Percentiles rank a stretch among this genome's conserved stretches.
Conservation (phyloP, 306 rosid genomes). For the Cucurbita pepo region DNA sequence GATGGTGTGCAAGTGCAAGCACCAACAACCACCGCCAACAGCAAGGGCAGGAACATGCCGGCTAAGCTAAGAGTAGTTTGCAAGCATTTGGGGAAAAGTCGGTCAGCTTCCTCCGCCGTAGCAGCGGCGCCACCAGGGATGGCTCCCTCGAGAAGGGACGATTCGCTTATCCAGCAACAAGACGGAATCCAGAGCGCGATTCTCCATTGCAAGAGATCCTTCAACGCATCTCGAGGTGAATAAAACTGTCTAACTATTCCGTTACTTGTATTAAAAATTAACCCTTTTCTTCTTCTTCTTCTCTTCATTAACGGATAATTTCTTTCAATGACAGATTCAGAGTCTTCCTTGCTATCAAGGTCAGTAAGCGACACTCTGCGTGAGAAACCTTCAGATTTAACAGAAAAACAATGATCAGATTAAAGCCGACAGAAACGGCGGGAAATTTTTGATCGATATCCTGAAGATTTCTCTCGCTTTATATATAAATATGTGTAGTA, state of each 20-base stretch:
- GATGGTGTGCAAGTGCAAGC: conserved; percentile 13
- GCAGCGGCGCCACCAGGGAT: conserved; percentile 43
- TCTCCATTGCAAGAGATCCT: conserved; percentile 87
- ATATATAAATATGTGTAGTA: conserved; percentile 3
- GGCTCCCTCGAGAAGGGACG: conserved; percentile 47
- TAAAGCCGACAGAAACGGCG: neutral
- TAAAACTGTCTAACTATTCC: neutral
- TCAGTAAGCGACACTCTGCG: conserved; percentile 40
- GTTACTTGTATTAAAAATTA: neutral
- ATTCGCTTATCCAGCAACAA: conserved; percentile 82
- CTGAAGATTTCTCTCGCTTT: neutral
- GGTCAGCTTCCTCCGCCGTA: conserved; percentile 81
- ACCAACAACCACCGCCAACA: conserved; percentile 1
- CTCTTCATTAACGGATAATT: neutral
- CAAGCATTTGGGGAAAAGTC: conserved; percentile 89
- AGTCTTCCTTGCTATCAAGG: conserved; percentile 36
- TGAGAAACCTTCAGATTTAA: conserved; percentile 23
- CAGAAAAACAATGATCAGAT: conserved; percentile 14
- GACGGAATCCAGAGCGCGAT: conserved; percentile 97
- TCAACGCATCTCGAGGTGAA: conserved; percentile 66
- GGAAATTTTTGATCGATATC: conserved; percentile 3
- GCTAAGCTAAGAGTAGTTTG: conserved; percentile 67
- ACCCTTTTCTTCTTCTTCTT: neutral
- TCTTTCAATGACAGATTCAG: conserved; percentile 26
- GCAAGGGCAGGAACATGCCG: conserved; percentile 35